Base-by-base conservation (phyloP, 257 asterid species). In the Scutellaria minor region DNA sequence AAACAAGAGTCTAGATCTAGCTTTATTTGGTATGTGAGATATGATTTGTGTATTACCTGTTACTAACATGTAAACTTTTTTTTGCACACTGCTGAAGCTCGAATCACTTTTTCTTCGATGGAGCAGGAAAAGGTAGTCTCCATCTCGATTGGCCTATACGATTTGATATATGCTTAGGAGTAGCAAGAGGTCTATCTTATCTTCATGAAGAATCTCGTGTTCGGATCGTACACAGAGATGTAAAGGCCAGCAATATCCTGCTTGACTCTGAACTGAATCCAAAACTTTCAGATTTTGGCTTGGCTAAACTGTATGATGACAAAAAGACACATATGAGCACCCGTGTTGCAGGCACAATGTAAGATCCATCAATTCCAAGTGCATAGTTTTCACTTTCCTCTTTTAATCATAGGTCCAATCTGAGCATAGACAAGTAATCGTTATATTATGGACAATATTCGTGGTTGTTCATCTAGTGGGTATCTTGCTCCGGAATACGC, bases 341-440 rank as follows among this genome's bases (percentile, higher is more conserved):
- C 65, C 85, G 86, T 67, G 88, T 90, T 73, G 98, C 98, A 8
- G 98, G 98, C 75, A 93, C 98, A 60, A 78, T 82, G 98, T 88
- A 79, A 83, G 81, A 20, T 44, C 48, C 48, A 7, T 44, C 48
- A 8, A 9, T 3, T 9, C 12, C 48, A 44, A 44, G 48, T 44
- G 48, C 48, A 44, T 6, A 44, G 11, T 44, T 3, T 5, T 24
- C 57, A 9, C 41, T 50, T 67, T 51, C 9, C 8, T 14, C n/a
- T 24, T 22, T 11, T 20, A 40, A 37, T 41, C 15, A 1, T 9
- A 12, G 2, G 3, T 69, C 11, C 9, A n/a, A 44, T 41, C 45
- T 42, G 55, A 70, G 46, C 44, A 20, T 20, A 31, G 20, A 50
- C 13, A 35, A 40, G 52, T 52, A 4, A 13, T 6, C 9, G 7